Base-by-base conservation (phyloP, 169 alveolate genomes). In the Plasmodium malariae region DNA sequence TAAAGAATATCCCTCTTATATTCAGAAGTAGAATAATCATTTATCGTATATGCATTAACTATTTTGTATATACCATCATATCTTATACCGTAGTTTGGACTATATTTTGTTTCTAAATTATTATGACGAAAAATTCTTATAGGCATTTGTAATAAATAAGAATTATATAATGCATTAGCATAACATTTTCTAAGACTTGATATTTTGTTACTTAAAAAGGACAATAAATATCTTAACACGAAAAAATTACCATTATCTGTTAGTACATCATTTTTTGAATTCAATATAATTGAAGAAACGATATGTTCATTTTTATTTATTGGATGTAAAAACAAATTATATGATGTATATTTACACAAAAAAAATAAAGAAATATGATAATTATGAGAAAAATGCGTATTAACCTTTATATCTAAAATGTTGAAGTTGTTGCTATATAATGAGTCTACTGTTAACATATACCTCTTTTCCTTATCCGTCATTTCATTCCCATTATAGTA, bases 1-100 rank as follows among this genome's bases (percentile, higher is more conserved):
- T 78, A 78, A 2, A 78, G 40, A 6, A 78, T 78, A 54, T 78
- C 89, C 14, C 89, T 78, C 55, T 78, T 78, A 62, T 78, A 78
- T 37, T 78, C 89, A 0, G 54, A 49, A 0, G 89, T 78, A 11
- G 89, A 78, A 60, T 63, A 78, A 78, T 78, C 89, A 48, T 78
- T 78, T 11, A 36, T 36, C 14, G 89, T 78, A 14, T 62, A 78
- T 17, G 89, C 89, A 63, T 78, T 78, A 0, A 65, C 76, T 3
- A 78, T 78, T 63, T 78, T 78, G 26, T 78, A 78, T 26, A 78
- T 78, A 0, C 89, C 89, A 78, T 78, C 89, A 54, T 78, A 78
- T 0, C 89, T 34, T 1, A 78, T 78, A 3, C 89, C 89, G n/a
- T 78, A 78, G 12, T 78, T 62, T 7, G 89, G 89, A n/a, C 89